Evolutionary conservation across 768 basidiomycete species (phyloP), one percentile per base, ranked within the genome.

Genomic region (Suillus lakei): DNA sequence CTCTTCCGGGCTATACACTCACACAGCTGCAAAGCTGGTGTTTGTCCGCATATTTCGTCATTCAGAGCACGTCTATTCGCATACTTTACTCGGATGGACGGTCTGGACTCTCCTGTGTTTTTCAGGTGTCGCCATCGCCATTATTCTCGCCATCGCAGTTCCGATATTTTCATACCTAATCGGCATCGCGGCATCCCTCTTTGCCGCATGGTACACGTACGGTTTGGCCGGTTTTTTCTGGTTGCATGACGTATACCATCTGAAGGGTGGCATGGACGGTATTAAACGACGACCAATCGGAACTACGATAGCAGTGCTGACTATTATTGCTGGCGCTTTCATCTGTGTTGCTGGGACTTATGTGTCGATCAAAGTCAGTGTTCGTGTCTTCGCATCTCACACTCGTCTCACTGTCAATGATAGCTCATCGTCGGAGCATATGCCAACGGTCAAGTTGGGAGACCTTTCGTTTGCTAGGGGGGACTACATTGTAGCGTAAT

Each of bases 161-260:
- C 85, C 86, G 3, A 85, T 87, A 43, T 86, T 87, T 68, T 85
- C 84, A 26, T 81, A 85, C 67, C 73, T 87, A 43, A 84, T 85
- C 38, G 83, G 85, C 16, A 83, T 87, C 65, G 73, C 84, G 15
- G 85, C 85, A 10, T 77, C 85, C 21, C 75, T 86, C 26, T 87
- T 87, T 66, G 85, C 86, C 9, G 80, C 83, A n/a, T 86, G 86
- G 84, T 87, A 84, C 69, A 86, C 86, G 16, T 85, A 86, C 66
- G 85, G 85, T 32, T 32, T 74, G 9, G 83, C 84, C 12, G 84
- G 85, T 2, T 84, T 83, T 67, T 87, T 86, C 74, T 86, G 84
- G 82, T 64, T 86, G 30, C 77, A 85, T 66, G 85, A 87, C 69
- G 73, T 77, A 15, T 82, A 83, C 66, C 73, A 85, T 66, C 67